A percentile compares a stretch with the other conserved stretches of the same genome.
Evolutionary conservation across 345 rosid species (phyloP).

Genomic region (Psidium friedrichsthalianum): DNA sequence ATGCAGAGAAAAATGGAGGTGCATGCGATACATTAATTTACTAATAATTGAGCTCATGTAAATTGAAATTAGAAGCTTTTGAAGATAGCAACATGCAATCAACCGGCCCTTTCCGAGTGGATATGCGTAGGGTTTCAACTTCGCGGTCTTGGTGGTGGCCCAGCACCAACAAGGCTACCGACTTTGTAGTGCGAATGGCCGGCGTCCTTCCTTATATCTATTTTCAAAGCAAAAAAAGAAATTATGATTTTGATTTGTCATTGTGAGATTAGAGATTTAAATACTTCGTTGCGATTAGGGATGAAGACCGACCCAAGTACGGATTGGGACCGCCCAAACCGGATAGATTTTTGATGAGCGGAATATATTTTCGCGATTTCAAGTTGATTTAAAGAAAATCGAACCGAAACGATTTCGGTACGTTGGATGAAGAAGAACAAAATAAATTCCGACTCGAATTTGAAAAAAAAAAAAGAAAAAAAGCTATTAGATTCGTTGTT

Average conservation of each 20-base stretch:
- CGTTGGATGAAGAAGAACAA: not conserved
- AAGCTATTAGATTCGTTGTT: not conserved
- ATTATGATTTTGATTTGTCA: not conserved
- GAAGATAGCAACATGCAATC: not conserved
- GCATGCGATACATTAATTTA: not conserved
- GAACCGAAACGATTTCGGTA: not conserved
- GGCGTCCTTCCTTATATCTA: not conserved
- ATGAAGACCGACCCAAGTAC: not conserved
- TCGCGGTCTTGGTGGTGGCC: not conserved
- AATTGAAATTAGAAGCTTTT: not conserved
- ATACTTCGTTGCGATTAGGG: no score
- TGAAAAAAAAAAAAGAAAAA: not conserved
- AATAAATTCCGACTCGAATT: not conserved
- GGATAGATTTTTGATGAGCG: not conserved
- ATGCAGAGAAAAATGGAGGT: not conserved
- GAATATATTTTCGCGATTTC: not conserved
- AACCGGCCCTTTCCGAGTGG: not conserved
- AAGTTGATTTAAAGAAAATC: not conserved
- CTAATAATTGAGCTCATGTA: not conserved
- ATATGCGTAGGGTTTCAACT: not conserved
- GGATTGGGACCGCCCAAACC: not conserved
- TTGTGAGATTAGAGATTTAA: not conserved
- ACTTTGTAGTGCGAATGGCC: not conserved
- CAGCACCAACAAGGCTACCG: not conserved
- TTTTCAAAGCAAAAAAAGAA: not conserved